phyloP scores from a whole-genome alignment of 2,329 filamentous ascomycete species.

The Trichoderma cornu-damae region DNA sequence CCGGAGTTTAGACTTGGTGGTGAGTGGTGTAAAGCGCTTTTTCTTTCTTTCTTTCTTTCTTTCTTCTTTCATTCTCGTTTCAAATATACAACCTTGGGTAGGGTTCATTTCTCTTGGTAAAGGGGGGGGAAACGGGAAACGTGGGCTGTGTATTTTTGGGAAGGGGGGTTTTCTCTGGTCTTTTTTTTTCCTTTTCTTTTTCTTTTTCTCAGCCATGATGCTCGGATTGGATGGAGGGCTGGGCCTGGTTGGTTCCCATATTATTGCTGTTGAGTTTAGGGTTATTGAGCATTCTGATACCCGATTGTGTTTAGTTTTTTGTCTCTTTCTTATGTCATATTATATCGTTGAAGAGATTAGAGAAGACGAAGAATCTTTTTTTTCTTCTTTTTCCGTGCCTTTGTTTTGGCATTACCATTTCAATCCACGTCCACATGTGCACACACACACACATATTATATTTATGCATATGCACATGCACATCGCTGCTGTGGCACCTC shows the following conservation, averaged over 20 bases:
- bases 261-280: conserved; percentile 22
- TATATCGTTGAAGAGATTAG: not conserved
- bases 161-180: not conserved
- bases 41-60: not conserved
- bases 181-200: not conserved
- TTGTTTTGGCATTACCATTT: not conserved
- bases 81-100: not conserved
- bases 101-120: not conserved
- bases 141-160: not conserved
- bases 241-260: not conserved
- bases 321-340: conserved; percentile 18
- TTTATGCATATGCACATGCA: not conserved
- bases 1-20: conserved; percentile 10
- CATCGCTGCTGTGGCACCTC: not conserved
- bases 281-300: conserved; percentile 34
- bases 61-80: not conserved
- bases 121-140: not conserved
- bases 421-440: not conserved
- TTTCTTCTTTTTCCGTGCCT: not conserved
- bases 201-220: not conserved
- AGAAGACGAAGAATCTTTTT: conserved; percentile 4
- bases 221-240: not conserved
- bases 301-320: conserved; percentile 26
- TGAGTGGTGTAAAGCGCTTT: conserved; percentile 3
- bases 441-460: no score